Percentiles rank a stretch among this genome's conserved stretches.
These are phyloP conservation scores for Anisodus tanguticus DNA, from an alignment of 257 asterid genomes.

Conservation along the genomic window DNA sequence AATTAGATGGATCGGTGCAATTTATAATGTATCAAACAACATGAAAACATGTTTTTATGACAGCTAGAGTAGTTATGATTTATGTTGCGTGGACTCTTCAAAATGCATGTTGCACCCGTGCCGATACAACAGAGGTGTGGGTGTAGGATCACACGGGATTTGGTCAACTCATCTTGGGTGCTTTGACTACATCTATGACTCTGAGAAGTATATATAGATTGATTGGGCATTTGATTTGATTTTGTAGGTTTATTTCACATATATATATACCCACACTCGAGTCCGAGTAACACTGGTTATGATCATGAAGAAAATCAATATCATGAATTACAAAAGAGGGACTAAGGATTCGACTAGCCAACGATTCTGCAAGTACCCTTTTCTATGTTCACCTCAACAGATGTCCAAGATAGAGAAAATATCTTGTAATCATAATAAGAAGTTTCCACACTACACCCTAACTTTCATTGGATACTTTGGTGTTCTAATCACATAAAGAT, in stretches of 20 bases:
- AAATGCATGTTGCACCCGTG: no score
- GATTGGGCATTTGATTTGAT: no score
- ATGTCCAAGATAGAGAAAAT: conserved; percentile 20
- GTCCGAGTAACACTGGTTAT: no score
- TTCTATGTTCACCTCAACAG: not conserved
- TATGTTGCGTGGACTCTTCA: no score
- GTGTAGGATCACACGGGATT: no score
- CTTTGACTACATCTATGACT: no score
- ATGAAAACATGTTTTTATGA: not conserved
- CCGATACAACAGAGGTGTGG: no score
- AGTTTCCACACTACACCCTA: not conserved
- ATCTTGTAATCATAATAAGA: not conserved
- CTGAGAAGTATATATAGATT: no score
- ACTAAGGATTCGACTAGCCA: not conserved
- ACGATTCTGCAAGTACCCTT: not conserved
- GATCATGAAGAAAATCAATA: not conserved
- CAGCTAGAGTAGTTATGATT: not conserved
- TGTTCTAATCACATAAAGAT: not conserved
- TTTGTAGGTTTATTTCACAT: no score
- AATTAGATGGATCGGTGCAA: not conserved
- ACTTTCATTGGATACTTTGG: conserved; percentile 13
- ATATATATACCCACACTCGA: no score
- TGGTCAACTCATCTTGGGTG: no score
- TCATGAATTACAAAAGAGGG: not conserved
- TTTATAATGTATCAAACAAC: not conserved